A percentile compares a stretch with the other conserved stretches of the same genome.
phyloP scores from a whole-genome alignment of 1,284 basidiomycete genomes.

The Trametes hirsuta region DNA sequence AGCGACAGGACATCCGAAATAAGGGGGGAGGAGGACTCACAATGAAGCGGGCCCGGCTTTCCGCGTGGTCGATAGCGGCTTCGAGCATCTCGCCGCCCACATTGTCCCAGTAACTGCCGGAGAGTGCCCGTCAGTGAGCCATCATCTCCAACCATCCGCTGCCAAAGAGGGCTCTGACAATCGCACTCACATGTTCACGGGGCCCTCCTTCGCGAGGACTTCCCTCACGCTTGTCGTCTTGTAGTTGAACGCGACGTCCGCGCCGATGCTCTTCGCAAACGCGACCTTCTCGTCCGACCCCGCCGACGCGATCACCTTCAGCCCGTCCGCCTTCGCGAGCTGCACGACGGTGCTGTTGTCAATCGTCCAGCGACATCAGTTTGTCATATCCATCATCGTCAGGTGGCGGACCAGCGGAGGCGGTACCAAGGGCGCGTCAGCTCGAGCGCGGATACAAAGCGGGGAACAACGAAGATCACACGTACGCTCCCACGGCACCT shows the following conservation, averaged over 20 bases:
- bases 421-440: no score
- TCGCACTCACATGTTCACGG: slow-evolving; percentile 49
- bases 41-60: slow-evolving; percentile 54
- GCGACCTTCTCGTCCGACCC: slow-evolving; percentile 71
- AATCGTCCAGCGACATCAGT: no score
- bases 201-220: slow-evolving; percentile 59
- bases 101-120: slow-evolving; percentile 48
- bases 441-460: no score
- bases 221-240: slow-evolving; percentile 54
- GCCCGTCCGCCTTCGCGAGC: slow-evolving; percentile 62
- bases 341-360: slow-evolving; percentile 49
- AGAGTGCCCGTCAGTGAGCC: no score
- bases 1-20: no score
- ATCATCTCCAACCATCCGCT: no score
- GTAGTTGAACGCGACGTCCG: slow-evolving; percentile 76
- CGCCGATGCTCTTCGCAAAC: slow-evolving; percentile 63
- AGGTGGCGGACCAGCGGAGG: no score
- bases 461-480: neutral
- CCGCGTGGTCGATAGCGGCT: slow-evolving; percentile 52
- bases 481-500: slow-evolving; percentile 25
- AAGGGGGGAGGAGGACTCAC: slow-evolving; percentile 38
- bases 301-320: slow-evolving; percentile 75
- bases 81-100: slow-evolving; percentile 72
- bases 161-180: neutral
- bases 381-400: no score